These are phyloP conservation scores for Vitis labrusca DNA, from an alignment of 164 flowering plant genomes.

Conservation along the genomic window DNA sequence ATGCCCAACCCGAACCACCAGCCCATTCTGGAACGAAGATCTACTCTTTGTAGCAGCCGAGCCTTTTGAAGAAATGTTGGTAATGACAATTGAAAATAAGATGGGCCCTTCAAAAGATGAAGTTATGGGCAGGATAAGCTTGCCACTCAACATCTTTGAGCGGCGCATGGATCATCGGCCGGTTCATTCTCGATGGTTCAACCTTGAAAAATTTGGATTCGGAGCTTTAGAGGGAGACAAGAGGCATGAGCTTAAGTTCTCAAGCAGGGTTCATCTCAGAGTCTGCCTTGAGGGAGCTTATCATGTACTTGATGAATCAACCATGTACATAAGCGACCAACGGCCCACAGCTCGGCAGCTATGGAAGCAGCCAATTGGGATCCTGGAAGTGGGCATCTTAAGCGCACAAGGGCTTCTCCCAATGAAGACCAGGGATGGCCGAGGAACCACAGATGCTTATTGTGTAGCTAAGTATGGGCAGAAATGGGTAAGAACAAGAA, in stretches of 20 bases:
- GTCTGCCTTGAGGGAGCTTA: conserved; percentile 83
- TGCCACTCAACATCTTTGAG: conserved; percentile 55
- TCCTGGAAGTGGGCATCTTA: conserved; percentile 75
- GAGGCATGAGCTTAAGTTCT: conserved; percentile 63
- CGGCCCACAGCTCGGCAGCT: conserved; percentile 82
- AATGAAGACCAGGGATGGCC: conserved; percentile 65
- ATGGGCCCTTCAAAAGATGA: conserved; percentile 54
- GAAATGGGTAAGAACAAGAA: conserved; percentile 83
- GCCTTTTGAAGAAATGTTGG: conserved; percentile 75
- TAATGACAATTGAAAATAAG: conserved; percentile 56
- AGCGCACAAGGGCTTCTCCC: conserved; percentile 73
- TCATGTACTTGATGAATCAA: conserved; percentile 81
- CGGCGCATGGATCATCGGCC: conserved; percentile 74
- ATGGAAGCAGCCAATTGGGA: conserved; percentile 75
- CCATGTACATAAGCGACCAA: conserved; percentile 71
- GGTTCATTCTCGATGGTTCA: conserved; percentile 74
- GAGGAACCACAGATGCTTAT: conserved; percentile 67
- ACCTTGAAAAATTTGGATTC: conserved; percentile 72
- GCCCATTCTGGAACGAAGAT: conserved; percentile 87
- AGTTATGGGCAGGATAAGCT: conserved; percentile 38
- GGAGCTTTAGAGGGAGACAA: conserved; percentile 63
- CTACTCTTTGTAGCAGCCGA: conserved; percentile 78
- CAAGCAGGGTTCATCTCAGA: conserved; percentile 72
- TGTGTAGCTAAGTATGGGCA: conserved; percentile 84
- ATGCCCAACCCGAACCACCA: conserved; percentile 46